phyloP scores from a whole-genome alignment of 1,284 basidiomycete genomes.

The Leccinum fallax region DNA sequence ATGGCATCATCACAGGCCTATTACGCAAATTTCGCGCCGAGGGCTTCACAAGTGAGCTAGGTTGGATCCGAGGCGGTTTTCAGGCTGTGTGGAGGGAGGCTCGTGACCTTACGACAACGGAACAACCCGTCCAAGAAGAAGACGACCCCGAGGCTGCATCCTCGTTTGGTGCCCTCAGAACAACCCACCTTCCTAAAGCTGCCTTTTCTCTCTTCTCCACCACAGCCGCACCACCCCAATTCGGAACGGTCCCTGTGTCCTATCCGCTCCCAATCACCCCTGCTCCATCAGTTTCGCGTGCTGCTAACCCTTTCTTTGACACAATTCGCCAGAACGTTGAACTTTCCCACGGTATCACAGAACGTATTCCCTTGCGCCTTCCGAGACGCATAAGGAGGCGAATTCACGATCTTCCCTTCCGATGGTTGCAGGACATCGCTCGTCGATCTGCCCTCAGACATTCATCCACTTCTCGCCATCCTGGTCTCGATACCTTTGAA shows the following conservation, averaged over 20 bases:
- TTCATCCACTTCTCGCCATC: conserved; percentile 56
- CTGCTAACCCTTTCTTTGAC: conserved; percentile 87
- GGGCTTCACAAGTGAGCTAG: conserved; percentile 65
- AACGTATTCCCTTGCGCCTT: conserved; percentile 79
- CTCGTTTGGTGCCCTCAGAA: conserved; percentile 46
- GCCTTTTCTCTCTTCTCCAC: conserved; percentile 68
- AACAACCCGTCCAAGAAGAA: conserved; percentile 47
- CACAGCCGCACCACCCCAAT: conserved; percentile 22
- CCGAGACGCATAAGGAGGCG: conserved; percentile 63
- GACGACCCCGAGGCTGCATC: conserved; percentile 46
- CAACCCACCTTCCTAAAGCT: conserved; percentile 61
- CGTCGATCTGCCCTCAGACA: conserved; percentile 41
- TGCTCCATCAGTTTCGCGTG: conserved; percentile 20
- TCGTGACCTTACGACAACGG: conserved; percentile 53
- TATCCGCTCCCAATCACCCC: conserved; percentile 26
- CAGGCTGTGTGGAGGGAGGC: conserved; percentile 63
- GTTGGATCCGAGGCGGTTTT: conserved; percentile 83
- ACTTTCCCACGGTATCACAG: conserved; percentile 81
- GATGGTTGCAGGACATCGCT: conserved; percentile 81
- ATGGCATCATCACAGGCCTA: conserved; percentile 76
- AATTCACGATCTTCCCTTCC: conserved; percentile 75
- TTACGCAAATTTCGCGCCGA: conserved; percentile 82
- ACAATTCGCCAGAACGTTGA: conserved; percentile 95
- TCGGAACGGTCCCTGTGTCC: conserved; percentile 12
- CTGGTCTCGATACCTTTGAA: conserved; percentile 70